Conservation (phyloP, 2,329 filamentous ascomycete species). For the Pseudopithomyces chartarum region DNA sequence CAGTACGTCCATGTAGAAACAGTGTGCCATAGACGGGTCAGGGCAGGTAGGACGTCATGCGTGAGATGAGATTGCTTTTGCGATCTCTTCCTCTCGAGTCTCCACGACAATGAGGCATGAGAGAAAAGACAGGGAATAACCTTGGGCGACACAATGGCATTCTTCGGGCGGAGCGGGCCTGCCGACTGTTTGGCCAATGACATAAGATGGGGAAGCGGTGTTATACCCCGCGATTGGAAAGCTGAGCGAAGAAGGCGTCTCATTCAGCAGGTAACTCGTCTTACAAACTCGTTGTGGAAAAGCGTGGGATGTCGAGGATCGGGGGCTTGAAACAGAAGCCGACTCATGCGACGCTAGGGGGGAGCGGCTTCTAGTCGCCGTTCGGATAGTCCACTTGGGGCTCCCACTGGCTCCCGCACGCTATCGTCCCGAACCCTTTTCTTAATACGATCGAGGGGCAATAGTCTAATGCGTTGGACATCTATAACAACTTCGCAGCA, state of each 20-base stretch:
- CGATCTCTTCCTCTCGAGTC: not conserved
- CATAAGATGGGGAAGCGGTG: not conserved
- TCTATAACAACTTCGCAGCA: no score
- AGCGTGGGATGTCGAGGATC: constrained; percentile 4
- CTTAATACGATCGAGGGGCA: not conserved
- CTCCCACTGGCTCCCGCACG: constrained; percentile 1
- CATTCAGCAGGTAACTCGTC: not conserved
- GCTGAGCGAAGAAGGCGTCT: not conserved
- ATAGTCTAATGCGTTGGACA: no score
- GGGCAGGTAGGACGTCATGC: not conserved
- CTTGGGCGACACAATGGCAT: constrained; percentile 13
- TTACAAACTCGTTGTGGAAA: not conserved
- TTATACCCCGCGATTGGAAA: not conserved
- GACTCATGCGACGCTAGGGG: not conserved
- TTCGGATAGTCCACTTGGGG: not conserved
- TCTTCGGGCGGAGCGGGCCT: not conserved
- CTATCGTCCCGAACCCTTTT: not conserved
- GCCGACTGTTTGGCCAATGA: not conserved
- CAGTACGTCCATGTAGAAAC: not conserved
- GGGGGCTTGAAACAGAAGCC: not conserved
- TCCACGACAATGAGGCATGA: not conserved
- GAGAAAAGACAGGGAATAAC: not conserved
- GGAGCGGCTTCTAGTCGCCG: constrained; percentile 5
- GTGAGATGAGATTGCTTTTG: not conserved
- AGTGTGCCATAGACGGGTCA: not conserved